A percentile compares a stretch with the other conserved stretches of the same genome.
These are phyloP conservation scores for Farysia itapuensis DNA, from an alignment of 1,284 basidiomycete species.

Conservation along the genomic window DNA sequence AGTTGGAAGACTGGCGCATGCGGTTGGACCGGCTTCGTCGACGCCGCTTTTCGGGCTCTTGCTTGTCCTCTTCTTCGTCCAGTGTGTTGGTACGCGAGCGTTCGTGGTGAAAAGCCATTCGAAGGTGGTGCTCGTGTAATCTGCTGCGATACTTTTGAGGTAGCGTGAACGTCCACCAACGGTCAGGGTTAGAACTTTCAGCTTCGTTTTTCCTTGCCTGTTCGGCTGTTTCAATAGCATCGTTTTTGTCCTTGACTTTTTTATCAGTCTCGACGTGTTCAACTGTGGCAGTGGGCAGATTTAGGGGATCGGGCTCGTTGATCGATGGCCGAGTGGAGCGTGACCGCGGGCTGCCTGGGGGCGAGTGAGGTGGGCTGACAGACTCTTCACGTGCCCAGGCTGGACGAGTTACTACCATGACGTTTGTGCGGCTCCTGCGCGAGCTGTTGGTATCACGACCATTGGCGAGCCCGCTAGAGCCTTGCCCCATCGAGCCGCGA, in stretches of 20 bases:
- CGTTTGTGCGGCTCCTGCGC: conserved; percentile 19
- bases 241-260: no score
- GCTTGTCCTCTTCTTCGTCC: conserved; percentile 5
- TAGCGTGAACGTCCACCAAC: conserved; percentile 51
- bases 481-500: background rate
- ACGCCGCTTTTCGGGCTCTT: no score
- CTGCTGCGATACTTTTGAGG: conserved; percentile 45
- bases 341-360: conserved; percentile 14
- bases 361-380: conserved; percentile 27
- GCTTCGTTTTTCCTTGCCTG: conserved; percentile 19
- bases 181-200: conserved; percentile 20
- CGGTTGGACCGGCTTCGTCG: conserved; percentile 1
- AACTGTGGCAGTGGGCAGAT: conserved; percentile 11
- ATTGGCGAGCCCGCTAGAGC: conserved; percentile 14
- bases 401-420: conserved; percentile 28
- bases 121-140: conserved; percentile 41
- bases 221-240: conserved; percentile 10
- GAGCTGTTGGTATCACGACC: conserved; percentile 12
- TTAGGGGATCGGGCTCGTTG: conserved; percentile 12
- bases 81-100: conserved; percentile 10
- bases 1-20: conserved; percentile 20
- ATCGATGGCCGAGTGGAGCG: conserved; percentile 18
- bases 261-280: no score
- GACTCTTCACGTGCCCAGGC: conserved; percentile 43
- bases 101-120: conserved; percentile 34